These are phyloP conservation scores for Tetradesmus obliquus DNA, from an alignment of 139 green algal species.

Conservation along the genomic window DNA sequence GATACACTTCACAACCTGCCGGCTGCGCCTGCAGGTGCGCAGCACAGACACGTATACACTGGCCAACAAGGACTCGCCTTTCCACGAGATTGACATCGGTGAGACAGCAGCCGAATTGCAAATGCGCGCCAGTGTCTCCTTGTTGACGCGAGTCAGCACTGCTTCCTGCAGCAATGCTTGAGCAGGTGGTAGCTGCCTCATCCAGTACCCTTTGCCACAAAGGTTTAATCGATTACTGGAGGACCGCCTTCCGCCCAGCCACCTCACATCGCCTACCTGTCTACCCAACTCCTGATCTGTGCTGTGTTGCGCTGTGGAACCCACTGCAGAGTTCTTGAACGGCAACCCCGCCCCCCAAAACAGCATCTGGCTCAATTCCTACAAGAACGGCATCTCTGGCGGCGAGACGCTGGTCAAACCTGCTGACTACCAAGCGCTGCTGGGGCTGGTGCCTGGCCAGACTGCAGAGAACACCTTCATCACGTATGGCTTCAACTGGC, in stretches of 20 bases:
- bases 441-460: neutral
- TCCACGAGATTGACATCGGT: neutral
- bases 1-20: neutral
- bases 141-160: too few species aligned
- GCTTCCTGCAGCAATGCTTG: too few species aligned
- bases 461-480: constrained; percentile 13
- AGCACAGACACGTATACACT: constrained; percentile 12
- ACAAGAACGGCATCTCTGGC: constrained; percentile 15
- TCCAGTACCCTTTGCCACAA: too few species aligned
- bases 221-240: too few species aligned
- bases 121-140: too few species aligned
- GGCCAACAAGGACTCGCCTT: neutral
- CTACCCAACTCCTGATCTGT: too few species aligned
- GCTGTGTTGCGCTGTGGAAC: neutral
- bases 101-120: neutral
- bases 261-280: too few species aligned
- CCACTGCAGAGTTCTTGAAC: neutral
- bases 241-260: too few species aligned
- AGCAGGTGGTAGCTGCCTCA: too few species aligned
- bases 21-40: neutral
- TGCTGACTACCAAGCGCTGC: neutral
- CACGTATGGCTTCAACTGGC: constrained; percentile 33
- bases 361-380: constrained; percentile 36
- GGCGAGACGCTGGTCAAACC: constrained; percentile 5
- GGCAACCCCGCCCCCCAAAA: neutral